These are phyloP conservation scores for Kodamaea laetipori DNA, from an alignment of 805 yeast genomes.

Conservation along the genomic window DNA sequence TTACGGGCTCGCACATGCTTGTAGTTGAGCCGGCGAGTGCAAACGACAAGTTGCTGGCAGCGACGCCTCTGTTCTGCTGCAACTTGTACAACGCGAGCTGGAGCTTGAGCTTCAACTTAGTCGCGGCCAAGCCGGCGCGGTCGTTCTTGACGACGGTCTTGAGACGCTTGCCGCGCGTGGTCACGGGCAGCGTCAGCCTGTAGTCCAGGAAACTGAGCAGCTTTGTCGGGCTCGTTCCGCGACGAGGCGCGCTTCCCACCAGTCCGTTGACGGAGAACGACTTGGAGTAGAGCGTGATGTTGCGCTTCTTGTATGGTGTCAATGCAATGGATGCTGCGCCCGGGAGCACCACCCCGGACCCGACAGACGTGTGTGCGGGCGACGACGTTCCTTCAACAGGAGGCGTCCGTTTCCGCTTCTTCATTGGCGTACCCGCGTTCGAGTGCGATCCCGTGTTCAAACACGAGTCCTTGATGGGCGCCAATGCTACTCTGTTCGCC, in stretches of 20 bases:
- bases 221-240: slow-evolving; percentile 11
- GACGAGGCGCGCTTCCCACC: neutral
- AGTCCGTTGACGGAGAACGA: slow-evolving; percentile 10
- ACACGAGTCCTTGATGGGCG: slow-evolving; percentile 35
- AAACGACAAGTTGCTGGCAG: neutral
- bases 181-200: slow-evolving; percentile 17
- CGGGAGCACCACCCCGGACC: neutral
- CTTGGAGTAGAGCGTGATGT: slow-evolving; percentile 16
- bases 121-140: slow-evolving; percentile 44
- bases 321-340: slow-evolving; percentile 17
- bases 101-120: slow-evolving; percentile 44
- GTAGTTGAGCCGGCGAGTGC: slow-evolving; percentile 7
- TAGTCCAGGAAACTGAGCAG: slow-evolving; percentile 31
- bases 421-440: slow-evolving; percentile 14
- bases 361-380: slow-evolving; percentile 3
- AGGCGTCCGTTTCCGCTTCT: slow-evolving; percentile 13
- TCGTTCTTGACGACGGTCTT: slow-evolving; percentile 22
- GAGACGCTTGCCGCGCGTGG: neutral
- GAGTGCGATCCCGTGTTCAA: slow-evolving; percentile 24
- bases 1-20: slow-evolving; percentile 4
- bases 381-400: slow-evolving; percentile 4
- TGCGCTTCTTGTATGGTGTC: slow-evolving; percentile 21
- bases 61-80: slow-evolving; percentile 21
- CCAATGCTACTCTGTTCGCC: slow-evolving; percentile 37
- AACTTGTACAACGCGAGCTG: slow-evolving; percentile 45